Percentiles rank a stretch among this genome's conserved stretches.
These are phyloP conservation scores for Hevea brasiliensis DNA, from an alignment of 345 rosid genomes.

Conservation along the genomic window DNA sequence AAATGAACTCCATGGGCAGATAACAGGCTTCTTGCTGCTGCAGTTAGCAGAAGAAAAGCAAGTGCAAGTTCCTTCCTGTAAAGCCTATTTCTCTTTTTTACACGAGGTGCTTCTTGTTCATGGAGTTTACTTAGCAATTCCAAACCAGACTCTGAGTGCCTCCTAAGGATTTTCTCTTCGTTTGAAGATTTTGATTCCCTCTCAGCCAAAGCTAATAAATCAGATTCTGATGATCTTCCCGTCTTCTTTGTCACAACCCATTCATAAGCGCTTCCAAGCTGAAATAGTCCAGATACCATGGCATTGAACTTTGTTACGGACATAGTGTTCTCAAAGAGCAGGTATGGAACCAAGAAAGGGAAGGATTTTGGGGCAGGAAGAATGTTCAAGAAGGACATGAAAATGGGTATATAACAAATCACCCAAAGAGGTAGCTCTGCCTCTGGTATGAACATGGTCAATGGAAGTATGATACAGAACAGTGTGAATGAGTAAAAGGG, in stretches of 20 bases:
- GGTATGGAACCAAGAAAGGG: conserved; percentile 90
- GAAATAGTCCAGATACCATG: conserved; percentile 87
- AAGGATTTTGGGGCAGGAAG: conserved; percentile 79
- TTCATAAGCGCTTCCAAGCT: conserved; percentile 86
- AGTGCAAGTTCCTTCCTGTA: conserved; percentile 80
- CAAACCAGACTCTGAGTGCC: conserved; percentile 71
- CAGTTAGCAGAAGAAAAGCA: conserved; percentile 77
- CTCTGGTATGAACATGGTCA: conserved; percentile 89
- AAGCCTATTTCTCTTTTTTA: conserved; percentile 48
- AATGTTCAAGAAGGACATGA: conserved; percentile 78
- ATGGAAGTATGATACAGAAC: conserved; percentile 84
- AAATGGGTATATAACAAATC: conserved; percentile 74
- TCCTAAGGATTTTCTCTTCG: conserved; percentile 59
- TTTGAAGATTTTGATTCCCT: conserved; percentile 52
- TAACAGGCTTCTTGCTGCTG: conserved; percentile 74
- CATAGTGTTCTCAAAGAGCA: conserved; percentile 90
- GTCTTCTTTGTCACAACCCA: conserved; percentile 92
- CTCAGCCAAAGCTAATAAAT: conserved; percentile 68
- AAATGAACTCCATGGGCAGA: conserved; percentile 91
- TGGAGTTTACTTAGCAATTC: conserved; percentile 60
- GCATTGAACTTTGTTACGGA: conserved; percentile 93
- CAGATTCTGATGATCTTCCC: conserved; percentile 83
- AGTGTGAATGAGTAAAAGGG: conserved; percentile 93
- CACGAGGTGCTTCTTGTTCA: conserved; percentile 25
- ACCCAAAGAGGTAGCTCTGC: conserved; percentile 88